phyloP scores from a whole-genome alignment of 2,329 filamentous ascomycete genomes.

The Aspergillus novoparasiticus region DNA sequence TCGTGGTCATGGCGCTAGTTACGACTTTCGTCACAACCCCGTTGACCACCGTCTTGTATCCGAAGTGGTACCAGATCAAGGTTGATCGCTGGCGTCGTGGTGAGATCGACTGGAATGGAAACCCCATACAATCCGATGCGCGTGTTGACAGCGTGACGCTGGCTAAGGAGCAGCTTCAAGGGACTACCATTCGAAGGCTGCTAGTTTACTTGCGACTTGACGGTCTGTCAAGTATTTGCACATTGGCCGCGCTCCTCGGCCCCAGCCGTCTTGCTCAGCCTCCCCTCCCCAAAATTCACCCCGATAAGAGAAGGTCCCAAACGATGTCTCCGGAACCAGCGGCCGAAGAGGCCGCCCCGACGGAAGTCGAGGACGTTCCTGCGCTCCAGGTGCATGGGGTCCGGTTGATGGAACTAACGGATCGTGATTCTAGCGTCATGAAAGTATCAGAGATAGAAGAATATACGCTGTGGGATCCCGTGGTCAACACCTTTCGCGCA shows the following conservation, averaged over 20 bases:
- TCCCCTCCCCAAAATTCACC: constrained; percentile 38
- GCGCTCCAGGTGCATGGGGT: constrained; percentile 77
- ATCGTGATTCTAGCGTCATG: constrained; percentile 95
- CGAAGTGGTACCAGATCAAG: constrained; percentile 74
- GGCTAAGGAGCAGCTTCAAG: constrained; percentile 53
- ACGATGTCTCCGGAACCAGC: constrained; percentile 20
- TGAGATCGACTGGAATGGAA: constrained; percentile 87
- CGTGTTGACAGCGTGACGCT: constrained; percentile 50
- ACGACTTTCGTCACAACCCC: constrained; percentile 86
- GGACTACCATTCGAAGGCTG: constrained; percentile 61
- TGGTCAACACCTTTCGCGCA: constrained; percentile 87
- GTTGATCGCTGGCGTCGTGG: constrained; percentile 75
- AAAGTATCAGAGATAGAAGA: constrained; percentile 82
- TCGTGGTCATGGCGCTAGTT: constrained; percentile 89
- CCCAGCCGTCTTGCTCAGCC: constrained; percentile 46
- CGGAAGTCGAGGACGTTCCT: constrained; percentile 21
- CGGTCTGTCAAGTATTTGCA: constrained; percentile 79
- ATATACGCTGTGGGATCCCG: constrained; percentile 71
- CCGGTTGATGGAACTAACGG: constrained; percentile 83
- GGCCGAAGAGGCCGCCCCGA: constrained; percentile 25
- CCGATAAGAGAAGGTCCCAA: constrained; percentile 29
- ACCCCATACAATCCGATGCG: constrained; percentile 44
- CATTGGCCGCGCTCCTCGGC: constrained; percentile 79
- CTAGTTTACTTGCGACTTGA: constrained; percentile 83
- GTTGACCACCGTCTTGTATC: constrained; percentile 72